Evolutionary conservation across 2,329 filamentous ascomycete species (phyloP), one percentile per base, ranked within the genome.

Genomic region (Periconia digitata): DNA sequence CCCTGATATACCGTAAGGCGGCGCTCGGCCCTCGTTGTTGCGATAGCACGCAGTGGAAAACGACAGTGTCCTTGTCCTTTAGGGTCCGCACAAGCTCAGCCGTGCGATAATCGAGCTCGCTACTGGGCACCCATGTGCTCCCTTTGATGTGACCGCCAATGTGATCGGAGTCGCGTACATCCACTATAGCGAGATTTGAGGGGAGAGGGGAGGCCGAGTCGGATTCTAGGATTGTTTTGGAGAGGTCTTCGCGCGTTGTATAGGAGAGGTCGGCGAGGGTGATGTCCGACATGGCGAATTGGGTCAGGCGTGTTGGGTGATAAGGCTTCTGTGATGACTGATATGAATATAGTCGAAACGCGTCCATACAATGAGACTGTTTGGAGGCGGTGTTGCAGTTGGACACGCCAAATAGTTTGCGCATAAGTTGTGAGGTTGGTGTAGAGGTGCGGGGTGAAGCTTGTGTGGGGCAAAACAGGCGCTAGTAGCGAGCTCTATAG

Each of bases 21-120:
- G 92, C 91, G 43, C 82, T 82, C 0, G 94, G 94, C 0, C 94
- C 94, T 1, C 94, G 81, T 74, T 96, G 88, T 76, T 97, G 94
- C 58, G 87, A 92, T 46, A 97, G 77, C 16, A 89, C 88, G 73
- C 94, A 99, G 75, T 99, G 94, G 71, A 99, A 99, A 1, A 99
- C 83, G 13, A 99, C 90, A 10, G 81, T 86, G 47, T 94, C 83
- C 71, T 90, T 91, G 65, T 86, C 84, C 56, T 84, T 77, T 40
- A 96, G 81, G 37, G 81, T 85, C 47, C 90, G 84, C 12, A 95
- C 79, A n/a, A 99, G 83, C 54, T 91, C 89, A 0, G 92, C 88
- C 71, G 94, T 83, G 58, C 81, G 84, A 66, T 83, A 82, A 62
- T 95, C 89, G 41, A 97, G 81, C 16, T 84, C 82, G 39, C 74